phyloP scores from a whole-genome alignment of 2,329 filamentous ascomycete species.

The Westerdykella sp. region DNA sequence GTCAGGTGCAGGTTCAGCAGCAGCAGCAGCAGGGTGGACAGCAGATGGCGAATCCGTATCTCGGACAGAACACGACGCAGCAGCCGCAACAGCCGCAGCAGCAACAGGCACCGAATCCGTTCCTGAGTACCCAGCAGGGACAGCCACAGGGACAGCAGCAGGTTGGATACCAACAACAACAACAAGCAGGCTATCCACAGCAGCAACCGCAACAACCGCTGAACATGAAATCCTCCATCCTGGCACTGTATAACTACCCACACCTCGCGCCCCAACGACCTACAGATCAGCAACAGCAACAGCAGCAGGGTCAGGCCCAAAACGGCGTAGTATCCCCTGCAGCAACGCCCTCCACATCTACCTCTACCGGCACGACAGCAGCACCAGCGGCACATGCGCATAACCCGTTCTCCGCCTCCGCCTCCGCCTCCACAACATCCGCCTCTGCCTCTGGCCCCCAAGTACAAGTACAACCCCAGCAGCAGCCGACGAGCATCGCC shows the following conservation, averaged over 20 bases:
- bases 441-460: no score
- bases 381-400: slow-evolving; percentile 27
- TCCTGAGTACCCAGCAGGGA: not conserved
- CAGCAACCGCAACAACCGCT: slow-evolving; percentile 42
- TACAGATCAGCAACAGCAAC: slow-evolving; percentile 24
- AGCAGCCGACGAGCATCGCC: slow-evolving; percentile 1
- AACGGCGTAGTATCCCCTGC: slow-evolving; percentile 12
- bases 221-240: slow-evolving; percentile 62
- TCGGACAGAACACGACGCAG: slow-evolving; percentile 14
- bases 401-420: slow-evolving; percentile 50
- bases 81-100: slow-evolving; percentile 9
- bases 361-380: slow-evolving; percentile 5
- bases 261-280: slow-evolving; percentile 45
- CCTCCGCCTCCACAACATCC: not conserved
- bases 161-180: slow-evolving; percentile 32
- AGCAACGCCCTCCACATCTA: slow-evolving; percentile 17
- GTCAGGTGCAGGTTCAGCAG: slow-evolving; percentile 52
- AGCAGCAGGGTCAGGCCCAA: slow-evolving; percentile 13
- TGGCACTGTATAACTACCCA: slow-evolving; percentile 65
- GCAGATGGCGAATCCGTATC: slow-evolving; percentile 21
- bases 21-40: slow-evolving; percentile 37
- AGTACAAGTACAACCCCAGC: slow-evolving; percentile 10
- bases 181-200: slow-evolving; percentile 22
- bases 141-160: slow-evolving; percentile 7
- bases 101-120: slow-evolving; percentile 17